Evolutionary conservation across 768 basidiomycete genomes (phyloP).

Genomic region (Macrolepiota dolichaula): DNA sequence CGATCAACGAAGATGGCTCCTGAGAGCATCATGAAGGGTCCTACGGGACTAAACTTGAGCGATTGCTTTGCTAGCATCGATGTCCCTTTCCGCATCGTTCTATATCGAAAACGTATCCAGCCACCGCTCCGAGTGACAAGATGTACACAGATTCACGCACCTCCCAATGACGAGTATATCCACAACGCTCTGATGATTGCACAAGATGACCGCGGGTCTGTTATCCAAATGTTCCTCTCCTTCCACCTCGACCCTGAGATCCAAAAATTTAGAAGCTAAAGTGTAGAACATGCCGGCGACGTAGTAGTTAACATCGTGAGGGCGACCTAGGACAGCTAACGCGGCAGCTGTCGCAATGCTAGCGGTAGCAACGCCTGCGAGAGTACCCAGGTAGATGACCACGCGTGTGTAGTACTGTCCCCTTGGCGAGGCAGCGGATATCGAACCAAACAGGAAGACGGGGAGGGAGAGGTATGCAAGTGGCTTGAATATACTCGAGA

Average conservation of each 20-base stretch:
- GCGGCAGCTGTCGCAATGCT: slow-evolving; percentile 66
- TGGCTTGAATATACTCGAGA: slow-evolving; percentile 60
- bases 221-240: slow-evolving; percentile 77
- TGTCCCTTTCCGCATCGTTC: slow-evolving; percentile 78
- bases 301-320: slow-evolving; percentile 77
- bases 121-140: neutral
- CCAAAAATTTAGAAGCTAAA: slow-evolving; percentile 59
- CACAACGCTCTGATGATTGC: slow-evolving; percentile 93
- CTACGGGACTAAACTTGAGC: slow-evolving; percentile 81
- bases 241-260: slow-evolving; percentile 73
- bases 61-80: slow-evolving; percentile 94
- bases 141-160: slow-evolving; percentile 35
- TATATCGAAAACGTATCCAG: slow-evolving; percentile 23
- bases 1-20: slow-evolving; percentile 93
- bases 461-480: slow-evolving; percentile 79
- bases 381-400: slow-evolving; percentile 66
- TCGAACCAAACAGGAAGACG: slow-evolving; percentile 56
- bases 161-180: slow-evolving; percentile 81
- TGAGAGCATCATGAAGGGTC: slow-evolving; percentile 86
- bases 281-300: slow-evolving; percentile 84
- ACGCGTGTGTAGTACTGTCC: slow-evolving; percentile 73
- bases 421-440: slow-evolving; percentile 51
- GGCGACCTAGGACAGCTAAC: slow-evolving; percentile 62
- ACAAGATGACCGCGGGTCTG: slow-evolving; percentile 74
- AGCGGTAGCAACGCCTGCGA: slow-evolving; percentile 69